phyloP scores from a whole-genome alignment of 352 stramenopile genomes.

The Saprolegnia diclina region DNA sequence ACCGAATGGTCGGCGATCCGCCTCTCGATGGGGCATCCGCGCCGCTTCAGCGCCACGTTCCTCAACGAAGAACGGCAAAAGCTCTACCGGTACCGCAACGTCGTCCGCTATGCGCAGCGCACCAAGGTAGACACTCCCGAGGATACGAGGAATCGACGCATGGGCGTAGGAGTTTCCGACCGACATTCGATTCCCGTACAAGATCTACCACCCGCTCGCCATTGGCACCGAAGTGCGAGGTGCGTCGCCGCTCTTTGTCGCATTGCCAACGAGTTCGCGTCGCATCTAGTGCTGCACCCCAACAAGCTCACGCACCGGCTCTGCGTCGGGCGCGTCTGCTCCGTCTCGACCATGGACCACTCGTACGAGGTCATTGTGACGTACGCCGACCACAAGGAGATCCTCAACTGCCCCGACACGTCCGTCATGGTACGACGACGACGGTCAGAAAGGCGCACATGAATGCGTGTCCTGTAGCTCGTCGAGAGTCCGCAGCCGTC shows the following conservation, averaged over 20 bases:
- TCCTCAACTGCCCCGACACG: conserved; percentile 39
- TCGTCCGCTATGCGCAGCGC: conserved; percentile 33
- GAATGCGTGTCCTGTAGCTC: background rate
- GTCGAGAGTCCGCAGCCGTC: background rate
- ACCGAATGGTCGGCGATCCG: conserved; percentile 59
- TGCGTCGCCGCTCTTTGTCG: background rate
- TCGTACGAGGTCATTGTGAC: conserved; percentile 25
- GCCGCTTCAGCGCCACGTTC: conserved; percentile 59
- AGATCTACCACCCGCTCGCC: conserved; percentile 16
- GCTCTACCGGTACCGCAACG: conserved; percentile 46
- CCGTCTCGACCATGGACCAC: conserved; percentile 14
- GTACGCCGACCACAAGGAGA: conserved; percentile 30
- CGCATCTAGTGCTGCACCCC: conserved; percentile 7
- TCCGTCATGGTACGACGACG: conserved; percentile 46
- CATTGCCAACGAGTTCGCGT: background rate
- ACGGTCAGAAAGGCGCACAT: background rate
- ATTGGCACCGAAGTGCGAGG: conserved; percentile 20
- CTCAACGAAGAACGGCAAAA: conserved; percentile 64
- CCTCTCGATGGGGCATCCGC: conserved; percentile 62
- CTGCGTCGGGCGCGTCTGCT: conserved; percentile 15
- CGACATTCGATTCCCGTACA: conserved; percentile 27
- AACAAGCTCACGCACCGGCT: conserved; percentile 12
- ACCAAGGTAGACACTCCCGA: conserved; percentile 17
- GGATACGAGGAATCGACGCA: background rate
- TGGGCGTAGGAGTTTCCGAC: conserved; percentile 22